Evolutionary conservation across 2,329 filamentous ascomycete species (phyloP), one percentile per base, ranked within the genome.

Genomic region (Triangularia verruculosa): DNA sequence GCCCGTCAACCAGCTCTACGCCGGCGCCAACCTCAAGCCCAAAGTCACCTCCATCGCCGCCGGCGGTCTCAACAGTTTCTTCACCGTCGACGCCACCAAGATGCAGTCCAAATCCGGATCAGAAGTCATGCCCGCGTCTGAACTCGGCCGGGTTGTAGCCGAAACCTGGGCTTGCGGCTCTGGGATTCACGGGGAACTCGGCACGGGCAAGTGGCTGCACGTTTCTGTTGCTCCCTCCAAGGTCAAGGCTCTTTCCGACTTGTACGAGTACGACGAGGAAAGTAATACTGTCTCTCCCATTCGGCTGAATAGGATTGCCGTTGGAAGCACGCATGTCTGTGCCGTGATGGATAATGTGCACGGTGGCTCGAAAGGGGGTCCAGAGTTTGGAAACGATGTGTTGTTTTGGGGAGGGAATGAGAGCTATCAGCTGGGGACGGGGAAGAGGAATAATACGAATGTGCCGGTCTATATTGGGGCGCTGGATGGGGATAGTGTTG

Each of bases 381-480:
- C 88, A 1, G 93, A 95, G 74, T 97, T 89, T 86, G 95, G 95
- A 57, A 87, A 90, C 4, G 95, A 98, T 74, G 88, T 93, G 28
- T 75, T 98, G 1, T 96, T 92, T 81, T 99, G 93, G 92, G 95
- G 95, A 66, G 92, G 92, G 60, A 99, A 98, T 72, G 93, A 98
- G 78, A 86, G 89, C 74, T 97, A 90, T 76, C 95, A 99, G 77
- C 85, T 99, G 25, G 95, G 95, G 12, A 97, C 90, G 0, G 93
- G 95, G 27, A 96, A 90, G 80, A 81, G 94, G 66, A 95, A 86
- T 72, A 98, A 98, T 72, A 73, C 90, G 9, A 85, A 86, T 59
- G 82, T 83, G 12, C 95, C 95, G 1, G 82, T 83, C 1, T 94
- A 97, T 73, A 92, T 97, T 60, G 86, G 87, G 30, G 89, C 92